Evolutionary conservation across 2,329 filamentous ascomycete species (phyloP), one percentile per base, ranked within the genome.

Genomic region (Zymoseptoria pseudotritici): DNA sequence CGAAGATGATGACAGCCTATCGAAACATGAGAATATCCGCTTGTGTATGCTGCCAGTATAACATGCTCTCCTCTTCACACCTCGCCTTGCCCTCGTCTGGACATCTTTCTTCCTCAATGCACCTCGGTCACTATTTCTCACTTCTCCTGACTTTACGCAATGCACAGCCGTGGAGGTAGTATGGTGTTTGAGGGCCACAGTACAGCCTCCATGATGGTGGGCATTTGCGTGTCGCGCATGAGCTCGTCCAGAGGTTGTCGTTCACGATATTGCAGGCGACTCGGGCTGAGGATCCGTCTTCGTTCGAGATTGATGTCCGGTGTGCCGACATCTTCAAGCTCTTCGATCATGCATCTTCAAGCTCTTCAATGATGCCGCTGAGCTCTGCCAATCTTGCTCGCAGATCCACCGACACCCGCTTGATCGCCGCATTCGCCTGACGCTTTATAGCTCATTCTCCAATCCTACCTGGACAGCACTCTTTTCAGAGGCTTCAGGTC

Each of bases 401-500:
- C 36, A 17, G 36, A 42, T 42, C 11, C 36, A 11, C 36, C 36
- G 87, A 91, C 67, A 92, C 84, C 19, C 81, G 81, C 62, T 86
- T 76, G 9, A 89, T 84, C 61, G 88, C 84, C 60, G 85, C 82
- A 31, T 86, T 82, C 31, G 31, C 36, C 36, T 42, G 3, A 17
- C 36, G 36, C 36, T 17, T 17, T 4, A 13, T 13, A 13, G 31
- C 31, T 36, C 31, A 10, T 83, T 84, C 69, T 90, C 84, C 2
- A 92, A 78, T 55, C 84, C 83, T 56, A 92, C 3, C 22, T 24
- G 3, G 3, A 24, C 22, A 24, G 74, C 52, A 91, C 84, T 62
- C 89, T 83, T 62, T 88, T 82, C 56, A 86, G 83, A 13, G 94
- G 80, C 56, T 86, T 81, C 58, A 93, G 81, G 70, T 94, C 94